Evolutionary conservation across 345 rosid genomes (phyloP).

Genomic region (Linum lewisii): DNA sequence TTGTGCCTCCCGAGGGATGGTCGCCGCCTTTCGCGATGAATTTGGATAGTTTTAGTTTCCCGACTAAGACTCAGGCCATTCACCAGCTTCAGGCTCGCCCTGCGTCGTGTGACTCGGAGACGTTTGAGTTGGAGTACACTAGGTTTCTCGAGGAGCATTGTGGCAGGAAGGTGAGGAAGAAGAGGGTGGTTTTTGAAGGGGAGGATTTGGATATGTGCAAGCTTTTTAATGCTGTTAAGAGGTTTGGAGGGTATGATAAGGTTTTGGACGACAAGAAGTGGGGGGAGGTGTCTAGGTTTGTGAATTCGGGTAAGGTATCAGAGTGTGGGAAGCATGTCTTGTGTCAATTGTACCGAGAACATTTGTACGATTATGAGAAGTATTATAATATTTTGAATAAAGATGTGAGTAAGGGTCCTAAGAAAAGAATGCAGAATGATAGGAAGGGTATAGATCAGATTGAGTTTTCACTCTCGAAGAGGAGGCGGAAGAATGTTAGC

Average conservation of each 20-base stretch:
- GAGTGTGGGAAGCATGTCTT: slow-evolving; percentile 89
- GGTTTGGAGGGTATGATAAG: slow-evolving; percentile 1
- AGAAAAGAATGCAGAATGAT: slow-evolving; percentile 33
- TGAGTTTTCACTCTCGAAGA: slow-evolving; percentile 35
- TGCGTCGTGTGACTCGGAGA: slow-evolving; percentile 72
- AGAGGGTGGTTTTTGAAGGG: slow-evolving; percentile 69
- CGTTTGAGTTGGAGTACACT: slow-evolving; percentile 77
- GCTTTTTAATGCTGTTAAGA: slow-evolving; percentile 33
- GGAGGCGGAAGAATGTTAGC: slow-evolving; percentile 35
- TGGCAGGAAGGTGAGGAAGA: slow-evolving; percentile 58
- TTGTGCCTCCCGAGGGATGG: slow-evolving; percentile 79
- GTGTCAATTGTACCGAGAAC: slow-evolving; percentile 68
- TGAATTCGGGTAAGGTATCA: slow-evolving; percentile 53
- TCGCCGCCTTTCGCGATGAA: slow-evolving; percentile 72
- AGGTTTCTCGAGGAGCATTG: slow-evolving; percentile 64
- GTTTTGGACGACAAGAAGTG: slow-evolving; percentile 37
- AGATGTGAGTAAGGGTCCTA: slow-evolving; percentile 36
- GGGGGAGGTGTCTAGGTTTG: slow-evolving; percentile 76
- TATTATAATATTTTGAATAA: slow-evolving; percentile 42
- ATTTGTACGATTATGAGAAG: slow-evolving; percentile 68
- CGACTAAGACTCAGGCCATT: slow-evolving; percentile 91
- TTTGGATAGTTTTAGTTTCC: slow-evolving; percentile 54
- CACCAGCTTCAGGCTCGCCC: slow-evolving; percentile 90
- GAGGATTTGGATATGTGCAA: slow-evolving; percentile 85
- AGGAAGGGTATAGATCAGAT: slow-evolving; percentile 22